These are phyloP conservation scores for Blastomyces silverae DNA, from an alignment of 2,329 filamentous ascomycete genomes.

Conservation along the genomic window DNA sequence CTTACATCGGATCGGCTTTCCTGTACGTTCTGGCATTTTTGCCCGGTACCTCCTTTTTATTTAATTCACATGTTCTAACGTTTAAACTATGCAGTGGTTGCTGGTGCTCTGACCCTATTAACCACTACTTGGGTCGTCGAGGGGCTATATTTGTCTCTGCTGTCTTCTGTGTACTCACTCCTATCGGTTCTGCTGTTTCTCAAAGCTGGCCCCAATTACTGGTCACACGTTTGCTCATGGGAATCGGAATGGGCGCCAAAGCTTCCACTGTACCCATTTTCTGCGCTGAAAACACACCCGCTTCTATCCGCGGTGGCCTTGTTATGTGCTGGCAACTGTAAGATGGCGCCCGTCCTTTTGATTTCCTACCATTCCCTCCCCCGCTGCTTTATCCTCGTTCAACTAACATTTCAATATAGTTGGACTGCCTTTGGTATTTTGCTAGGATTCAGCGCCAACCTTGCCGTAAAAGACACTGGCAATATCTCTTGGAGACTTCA, in stretches of 20 bases:
- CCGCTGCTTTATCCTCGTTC: neutral
- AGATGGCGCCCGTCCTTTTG: slow-evolving; percentile 24
- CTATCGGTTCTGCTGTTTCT: slow-evolving; percentile 58
- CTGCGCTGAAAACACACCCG: slow-evolving; percentile 51
- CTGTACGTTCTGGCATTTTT: slow-evolving; percentile 35
- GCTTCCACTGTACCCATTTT: slow-evolving; percentile 52
- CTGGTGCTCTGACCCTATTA: slow-evolving; percentile 61
- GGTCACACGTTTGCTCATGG: slow-evolving; percentile 51
- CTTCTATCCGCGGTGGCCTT: slow-evolving; percentile 49
- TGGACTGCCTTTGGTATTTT: slow-evolving; percentile 59
- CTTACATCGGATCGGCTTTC: slow-evolving; percentile 48
- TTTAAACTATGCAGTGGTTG: slow-evolving; percentile 45
- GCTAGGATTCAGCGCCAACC: slow-evolving; percentile 59
- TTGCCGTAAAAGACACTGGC: slow-evolving; percentile 56
- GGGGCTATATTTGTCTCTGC: slow-evolving; percentile 59
- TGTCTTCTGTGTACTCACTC: slow-evolving; percentile 59
- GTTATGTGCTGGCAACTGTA: slow-evolving; percentile 51
- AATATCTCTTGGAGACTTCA: slow-evolving; percentile 57
- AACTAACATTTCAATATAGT: slow-evolving; percentile 21
- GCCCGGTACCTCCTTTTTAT: neutral
- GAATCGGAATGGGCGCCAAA: slow-evolving; percentile 57
- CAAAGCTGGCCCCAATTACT: slow-evolving; percentile 56
- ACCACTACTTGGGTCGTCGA: slow-evolving; percentile 53
- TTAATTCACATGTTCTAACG: slow-evolving; percentile 5
- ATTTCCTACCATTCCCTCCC: neutral